Evolutionary conservation across 2,329 filamentous ascomycete species (phyloP).

Genomic region (Nothophaeocryptopus gaeumannii): DNA sequence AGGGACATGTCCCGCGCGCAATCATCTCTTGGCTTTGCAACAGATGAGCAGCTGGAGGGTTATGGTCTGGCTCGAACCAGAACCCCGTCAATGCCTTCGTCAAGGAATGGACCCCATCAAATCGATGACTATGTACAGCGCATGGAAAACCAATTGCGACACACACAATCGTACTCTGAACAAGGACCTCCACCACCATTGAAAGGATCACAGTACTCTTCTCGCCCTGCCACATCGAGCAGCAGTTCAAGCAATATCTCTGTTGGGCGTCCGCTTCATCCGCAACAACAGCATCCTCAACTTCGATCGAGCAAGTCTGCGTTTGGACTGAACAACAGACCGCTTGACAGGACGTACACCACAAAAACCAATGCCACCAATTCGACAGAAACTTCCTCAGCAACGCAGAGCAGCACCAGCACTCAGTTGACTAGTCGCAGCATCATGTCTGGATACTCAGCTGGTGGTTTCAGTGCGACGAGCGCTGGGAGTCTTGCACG

Average conservation of each 20-base stretch:
- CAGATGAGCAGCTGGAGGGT: conserved; percentile 29
- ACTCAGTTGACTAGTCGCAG: conserved; percentile 79
- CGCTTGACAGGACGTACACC: conserved; percentile 76
- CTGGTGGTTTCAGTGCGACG: conserved; percentile 86
- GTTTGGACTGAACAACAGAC: conserved; percentile 68
- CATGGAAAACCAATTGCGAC: conserved; percentile 80
- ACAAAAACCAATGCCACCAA: conserved; percentile 83
- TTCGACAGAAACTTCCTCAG: conserved; percentile 56
- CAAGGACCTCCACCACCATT: conserved; percentile 37
- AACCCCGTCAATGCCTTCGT: conserved; percentile 42
- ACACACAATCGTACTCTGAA: conserved; percentile 58
- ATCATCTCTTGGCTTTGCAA: conserved; percentile 69
- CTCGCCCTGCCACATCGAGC: conserved; percentile 29
- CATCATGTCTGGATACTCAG: conserved; percentile 90
- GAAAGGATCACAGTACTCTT: conserved; percentile 29
- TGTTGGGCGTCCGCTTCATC: conserved; percentile 26
- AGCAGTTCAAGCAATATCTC: conserved; percentile 31
- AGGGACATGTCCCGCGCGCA: conserved; percentile 71
- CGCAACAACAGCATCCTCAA: conserved; percentile 45
- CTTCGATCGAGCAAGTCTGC: conserved; percentile 66
- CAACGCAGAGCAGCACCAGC: conserved; percentile 64
- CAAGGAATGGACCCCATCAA: conserved; percentile 59
- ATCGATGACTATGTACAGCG: conserved; percentile 83
- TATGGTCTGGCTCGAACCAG: conserved; percentile 49
- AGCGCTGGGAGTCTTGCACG: conserved; percentile 91